phyloP scores from a whole-genome alignment of 2,329 filamentous ascomycete genomes.

The Fusarium solani-melongenae region DNA sequence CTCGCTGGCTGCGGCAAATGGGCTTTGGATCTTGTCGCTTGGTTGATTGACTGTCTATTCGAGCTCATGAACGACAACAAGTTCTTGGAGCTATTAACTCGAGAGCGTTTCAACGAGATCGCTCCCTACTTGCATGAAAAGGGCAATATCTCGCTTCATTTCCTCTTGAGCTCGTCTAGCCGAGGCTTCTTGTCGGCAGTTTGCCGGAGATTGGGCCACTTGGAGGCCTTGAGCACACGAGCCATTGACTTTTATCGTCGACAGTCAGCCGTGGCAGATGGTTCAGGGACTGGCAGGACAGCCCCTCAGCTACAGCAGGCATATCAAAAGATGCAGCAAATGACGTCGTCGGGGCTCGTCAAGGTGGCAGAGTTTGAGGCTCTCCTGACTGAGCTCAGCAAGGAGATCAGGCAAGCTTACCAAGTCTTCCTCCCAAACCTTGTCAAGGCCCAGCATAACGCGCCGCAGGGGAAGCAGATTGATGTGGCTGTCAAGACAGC shows the following conservation, averaged over 20 bases:
- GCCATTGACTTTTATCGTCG: constrained; percentile 64
- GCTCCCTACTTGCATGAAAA: constrained; percentile 62
- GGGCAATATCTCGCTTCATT: constrained; percentile 69
- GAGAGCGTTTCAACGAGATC: constrained; percentile 60
- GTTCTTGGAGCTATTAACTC: constrained; percentile 62
- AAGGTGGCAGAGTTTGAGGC: constrained; percentile 72
- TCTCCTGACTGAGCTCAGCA: constrained; percentile 62
- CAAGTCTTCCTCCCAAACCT: constrained; percentile 56
- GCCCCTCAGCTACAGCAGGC: constrained; percentile 66
- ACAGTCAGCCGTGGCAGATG: constrained; percentile 54
- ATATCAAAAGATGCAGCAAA: constrained; percentile 65
- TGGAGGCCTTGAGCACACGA: constrained; percentile 61
- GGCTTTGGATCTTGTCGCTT: constrained; percentile 77
- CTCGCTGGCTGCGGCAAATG: constrained; percentile 82
- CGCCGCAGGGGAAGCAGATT: constrained; percentile 56
- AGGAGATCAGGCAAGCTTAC: constrained; percentile 64
- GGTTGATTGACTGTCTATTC: constrained; percentile 70
- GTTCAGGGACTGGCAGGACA: constrained; percentile 51
- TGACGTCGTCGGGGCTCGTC: constrained; percentile 63
- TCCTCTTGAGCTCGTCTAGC: constrained; percentile 78
- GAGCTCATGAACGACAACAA: constrained; percentile 63
- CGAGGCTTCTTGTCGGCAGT: constrained; percentile 77
- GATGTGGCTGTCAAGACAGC: constrained; percentile 58
- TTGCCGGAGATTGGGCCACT: constrained; percentile 71
- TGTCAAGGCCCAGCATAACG: constrained; percentile 59